Percentiles rank a stretch among this genome's conserved stretches.
phyloP scores from a whole-genome alignment of 2,329 filamentous ascomycete genomes.

The Botryosphaeria agaves region DNA sequence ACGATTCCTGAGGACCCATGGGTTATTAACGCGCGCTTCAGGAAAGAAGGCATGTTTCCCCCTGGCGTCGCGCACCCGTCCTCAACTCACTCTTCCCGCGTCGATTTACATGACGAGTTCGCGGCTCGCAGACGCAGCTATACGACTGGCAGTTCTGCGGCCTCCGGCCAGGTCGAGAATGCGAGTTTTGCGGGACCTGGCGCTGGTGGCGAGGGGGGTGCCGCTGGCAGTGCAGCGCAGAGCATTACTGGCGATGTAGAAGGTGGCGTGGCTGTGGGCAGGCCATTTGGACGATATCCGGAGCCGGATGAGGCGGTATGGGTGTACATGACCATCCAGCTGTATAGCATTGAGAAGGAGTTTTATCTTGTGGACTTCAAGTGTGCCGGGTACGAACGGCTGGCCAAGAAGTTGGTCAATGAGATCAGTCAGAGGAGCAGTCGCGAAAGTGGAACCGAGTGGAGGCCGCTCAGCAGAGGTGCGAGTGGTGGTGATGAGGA shows the following conservation, averaged over 20 bases:
- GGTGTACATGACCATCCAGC: conserved; percentile 89
- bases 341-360: conserved; percentile 82
- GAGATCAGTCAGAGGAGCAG: conserved; percentile 12
- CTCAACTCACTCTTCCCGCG: conserved; percentile 29
- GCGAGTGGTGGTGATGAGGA: conserved; percentile 8
- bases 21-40: conserved; percentile 83
- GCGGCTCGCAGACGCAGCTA: conserved; percentile 10
- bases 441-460: conserved; percentile 4
- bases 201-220: conserved; percentile 2
- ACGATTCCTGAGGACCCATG: conserved; percentile 84
- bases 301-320: conserved; percentile 54
- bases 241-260: conserved; percentile 10
- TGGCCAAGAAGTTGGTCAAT: conserved; percentile 32
- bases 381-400: conserved; percentile 90
- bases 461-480: conserved; percentile 5
- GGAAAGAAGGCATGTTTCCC: conserved; percentile 57
- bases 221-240: conserved; percentile 8
- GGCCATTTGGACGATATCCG: too few species aligned
- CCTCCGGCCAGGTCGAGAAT: conserved; percentile 1
- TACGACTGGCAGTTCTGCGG: conserved; percentile 11
- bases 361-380: conserved; percentile 98
- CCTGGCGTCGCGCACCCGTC: conserved; percentile 31
- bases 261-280: not conserved
- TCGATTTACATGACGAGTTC: conserved; percentile 20
- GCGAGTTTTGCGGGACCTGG: not conserved